Conservation (phyloP, 75 land plant genomes). For the Pseudotsuga menziesii region DNA sequence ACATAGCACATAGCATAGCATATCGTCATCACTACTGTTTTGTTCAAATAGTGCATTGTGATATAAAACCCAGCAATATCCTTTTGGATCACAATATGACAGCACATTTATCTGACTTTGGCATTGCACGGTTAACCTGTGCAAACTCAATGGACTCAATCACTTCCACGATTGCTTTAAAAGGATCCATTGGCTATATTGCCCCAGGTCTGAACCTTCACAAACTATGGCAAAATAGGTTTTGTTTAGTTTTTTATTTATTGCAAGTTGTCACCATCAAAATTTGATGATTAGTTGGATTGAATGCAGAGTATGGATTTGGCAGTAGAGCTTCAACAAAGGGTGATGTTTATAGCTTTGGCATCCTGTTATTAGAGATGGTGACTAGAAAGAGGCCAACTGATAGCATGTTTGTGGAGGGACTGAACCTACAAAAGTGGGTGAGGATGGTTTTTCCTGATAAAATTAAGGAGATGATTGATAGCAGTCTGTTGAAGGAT, state of each 20-base stretch:
- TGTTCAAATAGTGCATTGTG: slow-evolving; percentile 15
- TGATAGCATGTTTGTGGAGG: neutral
- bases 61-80: slow-evolving; percentile 22
- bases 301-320: slow-evolving; percentile 13
- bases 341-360: slow-evolving; percentile 23
- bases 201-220: slow-evolving; percentile 13
- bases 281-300: neutral
- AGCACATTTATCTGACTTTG: slow-evolving; percentile 20
- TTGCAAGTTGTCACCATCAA: too few species aligned
- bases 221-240: too few species aligned
- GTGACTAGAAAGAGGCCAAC: slow-evolving; percentile 12
- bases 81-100: slow-evolving; percentile 17
- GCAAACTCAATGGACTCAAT: neutral
- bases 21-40: slow-evolving; percentile 17
- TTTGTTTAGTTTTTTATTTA: too few species aligned
- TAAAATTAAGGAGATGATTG: neutral
- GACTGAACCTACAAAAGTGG: slow-evolving; percentile 10
- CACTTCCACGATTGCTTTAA: neutral
- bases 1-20: slow-evolving; percentile 12
- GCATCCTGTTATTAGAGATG: slow-evolving; percentile 14
- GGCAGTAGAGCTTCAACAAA: neutral
- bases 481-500: neutral
- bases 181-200: slow-evolving; percentile 14
- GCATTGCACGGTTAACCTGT: slow-evolving; percentile 9
- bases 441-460: neutral